phyloP scores from a whole-genome alignment of 2,329 filamentous ascomycete genomes.

The Ophidiomyces ophidiicola region DNA sequence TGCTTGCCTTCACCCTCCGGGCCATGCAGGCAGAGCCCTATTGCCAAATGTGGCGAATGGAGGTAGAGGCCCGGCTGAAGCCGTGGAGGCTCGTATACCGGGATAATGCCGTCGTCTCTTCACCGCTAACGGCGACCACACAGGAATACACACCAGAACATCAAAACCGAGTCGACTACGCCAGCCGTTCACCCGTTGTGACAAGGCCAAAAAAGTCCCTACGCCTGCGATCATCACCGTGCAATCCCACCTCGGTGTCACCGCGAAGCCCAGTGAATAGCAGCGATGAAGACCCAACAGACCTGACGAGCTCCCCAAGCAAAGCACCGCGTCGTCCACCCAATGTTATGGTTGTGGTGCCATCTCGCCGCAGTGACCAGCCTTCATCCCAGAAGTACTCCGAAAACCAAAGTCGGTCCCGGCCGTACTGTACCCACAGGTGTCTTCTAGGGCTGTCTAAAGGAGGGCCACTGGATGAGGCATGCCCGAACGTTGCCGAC shows the following conservation, averaged over 20 bases:
- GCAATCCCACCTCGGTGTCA: constrained; percentile 1
- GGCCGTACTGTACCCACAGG: constrained; percentile 30
- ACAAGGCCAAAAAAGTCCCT: constrained; percentile 9
- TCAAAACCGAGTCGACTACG: background rate
- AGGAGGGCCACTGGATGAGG: constrained; percentile 22
- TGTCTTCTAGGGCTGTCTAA: constrained; percentile 30
- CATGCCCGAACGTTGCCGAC: constrained; percentile 30
- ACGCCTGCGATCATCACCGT: background rate
- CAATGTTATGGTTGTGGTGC: constrained; percentile 12
- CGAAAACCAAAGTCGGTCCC: constrained; percentile 10
- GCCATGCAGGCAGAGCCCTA: constrained; percentile 17
- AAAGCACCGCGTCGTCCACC: constrained; percentile 10
- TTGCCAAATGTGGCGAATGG: constrained; percentile 16
- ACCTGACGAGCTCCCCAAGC: constrained; percentile 10
- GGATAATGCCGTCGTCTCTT: constrained; percentile 9
- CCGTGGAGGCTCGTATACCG: constrained; percentile 20
- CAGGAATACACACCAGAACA: constrained; percentile 10
- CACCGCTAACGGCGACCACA: constrained; percentile 3
- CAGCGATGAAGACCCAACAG: constrained; percentile 5
- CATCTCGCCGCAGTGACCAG: constrained; percentile 5
- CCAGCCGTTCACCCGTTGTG: constrained; percentile 9
- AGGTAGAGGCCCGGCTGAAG: constrained; percentile 14
- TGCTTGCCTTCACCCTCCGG: constrained; percentile 23
- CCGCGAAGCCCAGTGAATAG: constrained; percentile 1
- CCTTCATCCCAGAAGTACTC: constrained; percentile 9